Evolutionary conservation across 495 filamentous ascomycete genomes (phyloP).

Genomic region (Thermochaetoides thermophila): DNA sequence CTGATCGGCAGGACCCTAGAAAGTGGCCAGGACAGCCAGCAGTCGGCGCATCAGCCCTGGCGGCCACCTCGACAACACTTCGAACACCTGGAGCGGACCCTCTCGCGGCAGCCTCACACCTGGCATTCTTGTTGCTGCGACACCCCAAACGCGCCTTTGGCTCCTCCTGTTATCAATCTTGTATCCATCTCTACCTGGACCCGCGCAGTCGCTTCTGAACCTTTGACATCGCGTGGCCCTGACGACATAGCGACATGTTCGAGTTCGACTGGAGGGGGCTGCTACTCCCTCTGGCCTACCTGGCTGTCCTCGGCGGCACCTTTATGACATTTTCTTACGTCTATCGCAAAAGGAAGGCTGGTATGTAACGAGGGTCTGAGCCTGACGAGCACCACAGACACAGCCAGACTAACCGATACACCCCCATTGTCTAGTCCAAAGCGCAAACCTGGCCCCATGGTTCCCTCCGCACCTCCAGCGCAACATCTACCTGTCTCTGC

Average conservation of each 20-base stretch:
- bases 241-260: conserved; percentile 36
- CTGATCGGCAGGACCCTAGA: conserved; percentile 2
- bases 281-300: conserved; percentile 70
- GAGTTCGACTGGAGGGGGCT: conserved; percentile 68
- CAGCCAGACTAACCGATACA: not conserved
- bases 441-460: conserved; percentile 77
- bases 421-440: conserved; percentile 38
- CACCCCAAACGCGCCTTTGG: not conserved
- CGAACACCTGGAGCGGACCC: too few relatives aligned
- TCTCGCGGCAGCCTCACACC: too few relatives aligned
- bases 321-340: conserved; percentile 81
- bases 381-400: not conserved
- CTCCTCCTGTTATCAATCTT: too few relatives aligned
- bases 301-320: conserved; percentile 72
- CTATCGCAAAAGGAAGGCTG: conserved; percentile 84
- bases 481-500: conserved; percentile 83
- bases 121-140: too few relatives aligned
- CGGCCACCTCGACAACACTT: conserved; percentile 5
- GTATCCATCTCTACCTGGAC: too few relatives aligned
- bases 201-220: too few relatives aligned
- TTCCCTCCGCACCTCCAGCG: conserved; percentile 79
- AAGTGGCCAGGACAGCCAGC: too few relatives aligned
- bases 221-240: too few relatives aligned
- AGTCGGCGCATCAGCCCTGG: too few relatives aligned
- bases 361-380: conserved; percentile 34